Evolutionary conservation across 108 stramenopile genomes (phyloP), one percentile per base, ranked within the genome.

Genomic region (Nannochloropsis oceanica): DNA sequence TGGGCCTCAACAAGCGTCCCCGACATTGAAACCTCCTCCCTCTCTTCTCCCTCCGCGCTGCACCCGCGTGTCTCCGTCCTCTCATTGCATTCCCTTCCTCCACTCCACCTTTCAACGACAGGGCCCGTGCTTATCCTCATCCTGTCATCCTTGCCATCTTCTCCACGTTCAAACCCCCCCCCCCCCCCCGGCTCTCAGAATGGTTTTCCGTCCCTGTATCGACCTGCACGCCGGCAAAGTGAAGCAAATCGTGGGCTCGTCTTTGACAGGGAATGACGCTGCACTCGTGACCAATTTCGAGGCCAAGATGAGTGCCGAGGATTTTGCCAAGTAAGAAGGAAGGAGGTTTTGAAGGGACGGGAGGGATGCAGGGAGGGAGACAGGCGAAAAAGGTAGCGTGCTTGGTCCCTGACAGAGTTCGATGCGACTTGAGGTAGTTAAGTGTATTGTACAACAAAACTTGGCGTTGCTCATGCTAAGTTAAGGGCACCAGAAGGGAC

Each of bases 161-260:
- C 59, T 73, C 22, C 18, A 9, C 59, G 2, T 18, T 73, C n/a
- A 18, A 5, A 73, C 5, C 59, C n/a, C 9, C 59, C 59, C 5
- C 8, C 59, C n/a, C 59, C n/a, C n/a, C 59, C 59, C 13, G 14
- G n/a, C 59, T n/a, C 22, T 73, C 18, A 73, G 10, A 2, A 97
- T 96, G 96, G 95, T 95, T 88, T 98, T 99, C 85, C 94, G 96
- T 18, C 98, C 98, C 8, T 99, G 98, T 88, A 99, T 99, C 83
- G 98, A 99, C 87, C 90, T 99, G 34, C 98, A 99, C 91, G 88
- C 90, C 44, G 98, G 98, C 24, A 91, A 93, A 87, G 98, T 99
- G 79, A 99, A 99, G 92, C 98, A 99, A 87, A 99, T 99, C 83
- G 97, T 99, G 34, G 98, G 98, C 0, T 93, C 93, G 20, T 97